A percentile compares a stretch with the other conserved stretches of the same genome.
These are phyloP conservation scores for Erythrobasidium yunnanense DNA, from an alignment of 768 basidiomycete species.

Conservation along the genomic window DNA sequence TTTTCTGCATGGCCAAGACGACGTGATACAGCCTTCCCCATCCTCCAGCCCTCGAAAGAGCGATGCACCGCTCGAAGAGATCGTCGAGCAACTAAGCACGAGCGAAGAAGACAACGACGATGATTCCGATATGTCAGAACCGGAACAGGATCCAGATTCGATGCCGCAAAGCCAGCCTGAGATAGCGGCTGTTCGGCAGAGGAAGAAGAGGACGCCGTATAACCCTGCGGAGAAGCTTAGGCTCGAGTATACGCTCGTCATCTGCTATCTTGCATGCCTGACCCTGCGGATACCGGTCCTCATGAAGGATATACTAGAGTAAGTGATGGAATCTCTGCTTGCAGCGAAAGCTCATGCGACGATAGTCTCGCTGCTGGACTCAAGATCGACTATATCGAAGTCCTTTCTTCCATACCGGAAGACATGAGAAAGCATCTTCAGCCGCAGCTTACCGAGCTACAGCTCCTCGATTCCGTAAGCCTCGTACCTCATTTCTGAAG, in stretches of 20 bases:
- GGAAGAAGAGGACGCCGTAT: background rate
- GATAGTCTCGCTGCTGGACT: background rate
- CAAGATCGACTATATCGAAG: conserved; percentile 17
- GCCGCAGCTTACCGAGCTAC: background rate
- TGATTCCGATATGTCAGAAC: background rate
- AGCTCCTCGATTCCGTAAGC: background rate
- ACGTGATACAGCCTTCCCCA: background rate
- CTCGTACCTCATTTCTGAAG: background rate
- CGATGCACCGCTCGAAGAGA: conserved; percentile 1
- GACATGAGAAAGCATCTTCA: conserved; percentile 23
- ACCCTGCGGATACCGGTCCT: conserved; percentile 27
- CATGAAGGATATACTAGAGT: conserved; percentile 26
- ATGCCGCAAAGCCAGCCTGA: background rate
- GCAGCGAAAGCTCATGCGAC: background rate
- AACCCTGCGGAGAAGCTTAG: background rate
- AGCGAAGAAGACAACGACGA: background rate
- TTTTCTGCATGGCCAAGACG: conserved; percentile 5
- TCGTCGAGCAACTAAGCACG: conserved; percentile 5
- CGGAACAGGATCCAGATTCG: background rate
- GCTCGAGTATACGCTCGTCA: conserved; percentile 24
- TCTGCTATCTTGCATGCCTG: conserved; percentile 29
- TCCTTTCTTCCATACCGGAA: background rate
- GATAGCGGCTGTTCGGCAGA: background rate
- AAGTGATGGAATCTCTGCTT: background rate
- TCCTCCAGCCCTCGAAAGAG: background rate